Percentiles rank a stretch among this genome's conserved stretches.
phyloP scores from a whole-genome alignment of 2,329 filamentous ascomycete genomes.

The Waltergamsia citrina region DNA sequence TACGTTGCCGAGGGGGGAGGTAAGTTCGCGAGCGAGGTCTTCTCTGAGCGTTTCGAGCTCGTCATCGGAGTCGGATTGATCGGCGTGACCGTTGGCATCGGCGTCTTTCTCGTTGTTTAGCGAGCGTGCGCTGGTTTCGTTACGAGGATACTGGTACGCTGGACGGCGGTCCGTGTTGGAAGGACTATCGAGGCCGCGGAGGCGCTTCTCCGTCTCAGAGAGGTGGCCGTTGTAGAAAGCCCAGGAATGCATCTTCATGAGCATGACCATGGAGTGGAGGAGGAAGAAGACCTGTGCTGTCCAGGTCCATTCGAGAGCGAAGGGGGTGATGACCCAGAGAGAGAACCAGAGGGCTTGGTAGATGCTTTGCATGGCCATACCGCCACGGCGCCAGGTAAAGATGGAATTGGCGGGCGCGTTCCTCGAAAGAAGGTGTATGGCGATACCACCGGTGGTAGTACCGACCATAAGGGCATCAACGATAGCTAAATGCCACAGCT shows the following conservation, averaged over 20 bases:
- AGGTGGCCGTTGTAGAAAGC: conserved; percentile 97
- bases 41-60: conserved; percentile 65
- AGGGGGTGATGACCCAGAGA: conserved; percentile 79
- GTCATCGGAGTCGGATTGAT: conserved; percentile 21
- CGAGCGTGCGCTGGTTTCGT: background rate
- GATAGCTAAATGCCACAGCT: conserved; percentile 77
- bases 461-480: conserved; percentile 81
- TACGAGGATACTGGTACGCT: conserved; percentile 65
- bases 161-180: conserved; percentile 53
- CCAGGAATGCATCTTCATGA: conserved; percentile 99
- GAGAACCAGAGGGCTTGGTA: conserved; percentile 72
- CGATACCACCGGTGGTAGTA: conserved; percentile 62
- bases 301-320: conserved; percentile 86
- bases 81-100: conserved; percentile 11
- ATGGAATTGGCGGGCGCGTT: conserved; percentile 34
- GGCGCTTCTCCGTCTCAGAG: conserved; percentile 72
- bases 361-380: conserved; percentile 74
- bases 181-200: conserved; percentile 71
- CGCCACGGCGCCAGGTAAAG: conserved; percentile 65
- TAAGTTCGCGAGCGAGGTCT: conserved; percentile 83
- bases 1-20: conserved; percentile 78
- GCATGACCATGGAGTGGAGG: conserved; percentile 78
- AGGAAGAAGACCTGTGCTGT: conserved; percentile 93
- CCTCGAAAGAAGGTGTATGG: conserved; percentile 61
- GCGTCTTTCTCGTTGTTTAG: conserved; percentile 4